Evolutionary conservation across 345 rosid genomes (phyloP), one percentile per base, ranked within the genome.

Genomic region (Eucalyptus urophylla): DNA sequence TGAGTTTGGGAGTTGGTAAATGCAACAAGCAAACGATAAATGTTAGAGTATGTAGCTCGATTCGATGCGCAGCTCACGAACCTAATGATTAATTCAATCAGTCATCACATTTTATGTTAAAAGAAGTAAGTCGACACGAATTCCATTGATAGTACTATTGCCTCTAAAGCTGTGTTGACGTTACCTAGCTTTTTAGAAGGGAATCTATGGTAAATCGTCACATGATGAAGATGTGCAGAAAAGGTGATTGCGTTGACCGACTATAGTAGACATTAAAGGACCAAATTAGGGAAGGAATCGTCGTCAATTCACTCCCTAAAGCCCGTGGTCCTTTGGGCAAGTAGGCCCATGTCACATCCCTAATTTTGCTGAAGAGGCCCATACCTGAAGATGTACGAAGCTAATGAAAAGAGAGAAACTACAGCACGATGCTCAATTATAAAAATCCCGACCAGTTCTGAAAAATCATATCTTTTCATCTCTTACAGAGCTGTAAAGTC

Each of bases 51-150:
- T 16, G 11, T 0, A 31, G 3, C 17, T 0, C 11, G 0, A 67
- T 14, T 69, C 2, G 24, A 69, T 17, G 3, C 4, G 6, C 16
- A 16, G 7, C 24, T 16, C 43, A 33, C 1, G 0, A 16, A 8
- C 13, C 13, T 1, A 33, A 8, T 5, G 4, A 33, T 69, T 1
- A 16, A 31, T 10, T 9, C 3, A 8, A 16, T 4, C 4, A 1
- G 2, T 0, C 6, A 33, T 16, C 24, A 16, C 11, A 8, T 16
- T 69, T 69, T 69, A 16, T 33, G 62, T 56, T 10, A 56, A 56
- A 56, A 56, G 27, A 0, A 24, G 29, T 25, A 56, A 56, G 62
- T 22, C 13, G 29, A 22, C 3, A 0, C 1, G 11, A 56, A 56
- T 56, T 56, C 29, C 14, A 13, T 22, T 1, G 3, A 56, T 56